Base-by-base conservation (phyloP, 2,329 filamentous ascomycete species). In the Trichocomaceae sp. region DNA sequence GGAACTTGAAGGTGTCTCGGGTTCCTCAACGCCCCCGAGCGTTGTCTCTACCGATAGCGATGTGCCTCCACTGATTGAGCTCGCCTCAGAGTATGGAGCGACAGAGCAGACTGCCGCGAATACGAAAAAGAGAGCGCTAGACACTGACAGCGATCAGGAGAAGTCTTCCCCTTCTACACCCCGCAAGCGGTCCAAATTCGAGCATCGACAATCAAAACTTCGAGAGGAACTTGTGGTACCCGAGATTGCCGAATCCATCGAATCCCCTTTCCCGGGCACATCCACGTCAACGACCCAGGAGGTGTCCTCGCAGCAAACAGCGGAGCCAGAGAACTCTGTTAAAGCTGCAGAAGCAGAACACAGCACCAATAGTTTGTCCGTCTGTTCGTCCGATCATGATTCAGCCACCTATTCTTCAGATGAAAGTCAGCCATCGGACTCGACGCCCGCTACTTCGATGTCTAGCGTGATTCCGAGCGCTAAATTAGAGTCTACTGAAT, bases 361-460 rank as follows among this genome's bases (percentile, higher is more conserved):
- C 49, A 48, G 58, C 22, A 51, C 49, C 17, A 49, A 58, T 13
- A 51, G 60, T 7, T 41, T 57, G 23, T 60, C 60, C 3, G 63
- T 57, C 10, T 49, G 60, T 8, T 42, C 58, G 23, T 60, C 60
- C 4, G 63, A 65, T 37, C 60, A 58, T 46, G 62, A 66, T 42
- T 68, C 67, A 15, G 60, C 66, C 29, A 57, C 56, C n/a, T 67
- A 64, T 19, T 58, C 58, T 22, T 58, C 59, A 26, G 69, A 66
- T 39, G 66, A 69, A 26, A 69, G 67, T 15, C 63, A 69, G 37
- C 61, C 54, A 26, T 49, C 54, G 2, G 37, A 17, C 10, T 73
- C 71, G 9, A 74, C 68, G 10, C 55, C 66, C 1, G 63, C 64
- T n/a, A 74, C 72, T 13, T 74, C 71, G 3, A 60, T 71, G 12